These are phyloP conservation scores for Plasmodium berghei DNA, from an alignment of 169 alveolate species.

Conservation along the genomic window DNA sequence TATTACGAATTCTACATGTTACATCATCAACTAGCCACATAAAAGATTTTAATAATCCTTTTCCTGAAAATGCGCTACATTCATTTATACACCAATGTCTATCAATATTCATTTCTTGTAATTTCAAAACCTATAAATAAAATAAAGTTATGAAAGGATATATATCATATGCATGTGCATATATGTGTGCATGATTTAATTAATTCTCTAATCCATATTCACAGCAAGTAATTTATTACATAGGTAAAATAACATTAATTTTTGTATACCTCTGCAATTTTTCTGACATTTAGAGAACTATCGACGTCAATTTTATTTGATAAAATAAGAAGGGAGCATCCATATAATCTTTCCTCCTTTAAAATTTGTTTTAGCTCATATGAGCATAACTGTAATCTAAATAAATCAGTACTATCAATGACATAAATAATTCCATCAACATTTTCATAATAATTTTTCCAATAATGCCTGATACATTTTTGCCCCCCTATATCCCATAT, in stretches of 20 bases:
- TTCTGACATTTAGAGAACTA: constrained; percentile 55
- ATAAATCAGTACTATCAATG: constrained; percentile 97
- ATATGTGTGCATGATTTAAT: constrained; percentile 19
- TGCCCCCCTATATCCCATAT: constrained; percentile 99
- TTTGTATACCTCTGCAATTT: constrained; percentile 77
- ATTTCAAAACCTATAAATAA: constrained; percentile 78
- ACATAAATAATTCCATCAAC: constrained; percentile 99
- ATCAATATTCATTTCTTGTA: constrained; percentile 84
- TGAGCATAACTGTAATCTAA: constrained; percentile 95
- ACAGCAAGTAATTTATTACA: constrained; percentile 98
- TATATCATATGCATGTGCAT: background rate
- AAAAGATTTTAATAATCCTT: constrained; percentile 95
- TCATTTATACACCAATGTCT: constrained; percentile 96
- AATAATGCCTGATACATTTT: constrained; percentile 96
- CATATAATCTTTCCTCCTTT: constrained; percentile 93
- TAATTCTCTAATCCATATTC: constrained; percentile 92
- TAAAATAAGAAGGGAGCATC: constrained; percentile 85
- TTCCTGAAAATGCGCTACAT: constrained; percentile 95
- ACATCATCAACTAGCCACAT: constrained; percentile 96
- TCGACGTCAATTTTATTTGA: constrained; percentile 57
- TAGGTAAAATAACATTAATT: constrained; percentile 77
- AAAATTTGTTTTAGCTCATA: constrained; percentile 94
- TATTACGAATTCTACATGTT: constrained; percentile 90
- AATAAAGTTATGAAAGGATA: background rate
- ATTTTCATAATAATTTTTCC: constrained; percentile 99